phyloP scores from a whole-genome alignment of 2,329 filamentous ascomycete species.

The Sporothrix globosa region DNA sequence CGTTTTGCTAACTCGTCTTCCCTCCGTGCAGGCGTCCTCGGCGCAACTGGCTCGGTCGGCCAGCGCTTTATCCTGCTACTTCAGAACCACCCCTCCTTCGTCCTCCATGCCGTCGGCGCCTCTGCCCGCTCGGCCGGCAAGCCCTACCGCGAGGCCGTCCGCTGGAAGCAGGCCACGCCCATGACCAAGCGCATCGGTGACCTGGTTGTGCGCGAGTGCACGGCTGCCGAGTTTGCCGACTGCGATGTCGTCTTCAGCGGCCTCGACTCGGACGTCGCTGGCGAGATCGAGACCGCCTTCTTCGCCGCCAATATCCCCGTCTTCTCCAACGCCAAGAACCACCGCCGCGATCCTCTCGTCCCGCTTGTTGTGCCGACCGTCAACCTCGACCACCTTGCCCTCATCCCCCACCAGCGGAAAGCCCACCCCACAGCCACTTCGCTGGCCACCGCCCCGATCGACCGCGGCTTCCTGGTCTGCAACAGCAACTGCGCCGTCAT shows the following conservation, averaged over 20 bases:
- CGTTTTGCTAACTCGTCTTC: background rate
- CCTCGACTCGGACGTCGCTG: slow-evolving; percentile 88
- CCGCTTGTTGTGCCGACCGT: slow-evolving; percentile 94
- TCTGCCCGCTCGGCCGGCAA: slow-evolving; percentile 89
- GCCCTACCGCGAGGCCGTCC: slow-evolving; percentile 89
- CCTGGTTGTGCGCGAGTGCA: slow-evolving; percentile 84
- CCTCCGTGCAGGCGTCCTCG: slow-evolving; percentile 64
- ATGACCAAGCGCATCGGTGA: slow-evolving; percentile 75
- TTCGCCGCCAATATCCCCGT: slow-evolving; percentile 84
- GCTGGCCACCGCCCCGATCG: slow-evolving; percentile 46
- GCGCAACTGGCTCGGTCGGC: slow-evolving; percentile 91
- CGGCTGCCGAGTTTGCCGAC: slow-evolving; percentile 77
- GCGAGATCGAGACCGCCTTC: slow-evolving; percentile 91
- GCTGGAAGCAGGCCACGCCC: slow-evolving; percentile 88
- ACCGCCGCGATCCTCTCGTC: slow-evolving; percentile 85
- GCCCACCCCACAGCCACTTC: slow-evolving; percentile 54
- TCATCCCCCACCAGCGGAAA: slow-evolving; percentile 86
- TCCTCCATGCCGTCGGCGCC: slow-evolving; percentile 85
- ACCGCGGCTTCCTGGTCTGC: slow-evolving; percentile 91
- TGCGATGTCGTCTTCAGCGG: slow-evolving; percentile 95
- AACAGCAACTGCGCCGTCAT: slow-evolving; percentile 99
- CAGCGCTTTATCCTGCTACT: slow-evolving; percentile 95
- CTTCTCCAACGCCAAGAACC: slow-evolving; percentile 98
- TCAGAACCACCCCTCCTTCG: slow-evolving; percentile 82
- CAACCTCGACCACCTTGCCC: slow-evolving; percentile 82